Percentiles rank a stretch among this genome's conserved stretches.
Conservation (phyloP, 371 early-diverging fungal species). For the Lichtheimia ornata region DNA sequence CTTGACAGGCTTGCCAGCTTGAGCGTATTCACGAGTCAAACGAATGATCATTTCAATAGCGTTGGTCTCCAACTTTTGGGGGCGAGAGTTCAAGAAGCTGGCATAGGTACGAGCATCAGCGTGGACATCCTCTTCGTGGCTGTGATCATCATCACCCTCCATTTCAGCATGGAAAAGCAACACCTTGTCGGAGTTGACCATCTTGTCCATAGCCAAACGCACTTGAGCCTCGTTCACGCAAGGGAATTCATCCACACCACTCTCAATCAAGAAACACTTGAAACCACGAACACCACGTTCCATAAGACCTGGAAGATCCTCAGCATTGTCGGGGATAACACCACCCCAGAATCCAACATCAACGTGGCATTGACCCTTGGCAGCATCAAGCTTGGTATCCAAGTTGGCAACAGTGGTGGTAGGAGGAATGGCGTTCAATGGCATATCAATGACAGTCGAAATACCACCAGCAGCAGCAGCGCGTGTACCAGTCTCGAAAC, state of each 20-base stretch:
- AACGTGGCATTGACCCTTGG: constrained; percentile 69
- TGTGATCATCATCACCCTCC: constrained; percentile 33
- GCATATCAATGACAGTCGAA: constrained; percentile 83
- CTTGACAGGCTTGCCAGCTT: constrained; percentile 58
- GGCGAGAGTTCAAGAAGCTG: constrained; percentile 74
- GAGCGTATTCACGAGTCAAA: constrained; percentile 63
- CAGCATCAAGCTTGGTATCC: constrained; percentile 64
- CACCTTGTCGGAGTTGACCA: constrained; percentile 46
- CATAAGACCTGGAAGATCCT: constrained; percentile 64
- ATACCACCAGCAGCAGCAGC: constrained; percentile 84
- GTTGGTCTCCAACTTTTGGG: constrained; percentile 66
- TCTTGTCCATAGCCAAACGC: constrained; percentile 65
- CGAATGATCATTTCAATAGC: constrained; percentile 77
- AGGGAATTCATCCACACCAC: constrained; percentile 86
- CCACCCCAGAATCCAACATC: constrained; percentile 86
- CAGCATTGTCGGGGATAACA: constrained; percentile 73
- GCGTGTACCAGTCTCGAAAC: constrained; percentile 78
- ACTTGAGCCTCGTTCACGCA: constrained; percentile 75
- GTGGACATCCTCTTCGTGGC: constrained; percentile 23
- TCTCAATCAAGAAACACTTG: constrained; percentile 85
- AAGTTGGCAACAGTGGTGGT: constrained; percentile 75
- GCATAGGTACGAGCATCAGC: constrained; percentile 55
- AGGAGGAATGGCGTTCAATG: constrained; percentile 85
- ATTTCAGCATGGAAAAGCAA: constrained; percentile 85
- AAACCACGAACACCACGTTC: constrained; percentile 77